phyloP scores from a whole-genome alignment of 805 yeast genomes.

The Metschnikowia lochheadii region DNA sequence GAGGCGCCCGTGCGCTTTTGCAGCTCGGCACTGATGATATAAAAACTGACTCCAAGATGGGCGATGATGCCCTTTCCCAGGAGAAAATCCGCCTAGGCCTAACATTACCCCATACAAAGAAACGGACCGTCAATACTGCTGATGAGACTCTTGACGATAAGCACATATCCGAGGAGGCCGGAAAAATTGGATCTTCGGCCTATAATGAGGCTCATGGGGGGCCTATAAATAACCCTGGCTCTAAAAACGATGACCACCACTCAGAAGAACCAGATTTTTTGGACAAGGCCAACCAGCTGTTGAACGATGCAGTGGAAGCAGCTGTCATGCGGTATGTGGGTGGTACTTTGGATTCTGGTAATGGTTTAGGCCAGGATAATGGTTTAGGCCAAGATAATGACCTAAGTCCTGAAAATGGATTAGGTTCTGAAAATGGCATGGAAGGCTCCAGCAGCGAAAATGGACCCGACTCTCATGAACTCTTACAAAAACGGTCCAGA shows the following conservation, averaged over 20 bases:
- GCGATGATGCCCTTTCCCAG: background rate
- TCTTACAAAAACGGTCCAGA: constrained; percentile 13
- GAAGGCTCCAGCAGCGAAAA: background rate
- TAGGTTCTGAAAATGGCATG: background rate
- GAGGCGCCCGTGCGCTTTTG: constrained; percentile 45
- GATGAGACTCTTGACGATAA: background rate
- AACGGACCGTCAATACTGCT: background rate
- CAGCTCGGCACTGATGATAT: constrained; percentile 33
- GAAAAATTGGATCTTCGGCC: background rate
- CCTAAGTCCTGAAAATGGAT: constrained; percentile 4
- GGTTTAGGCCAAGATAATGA: constrained; percentile 7
- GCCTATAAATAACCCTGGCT: background rate
- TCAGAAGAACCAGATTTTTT: constrained; percentile 9
- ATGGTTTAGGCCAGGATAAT: constrained; percentile 6
- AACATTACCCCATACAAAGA: background rate
- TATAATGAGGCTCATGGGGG: background rate
- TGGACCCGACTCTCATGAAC: constrained; percentile 2
- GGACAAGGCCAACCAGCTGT: constrained; percentile 33
- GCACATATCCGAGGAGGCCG: background rate
- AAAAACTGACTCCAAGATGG: background rate
- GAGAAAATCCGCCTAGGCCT: background rate
- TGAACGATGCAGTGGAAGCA: constrained; percentile 63
- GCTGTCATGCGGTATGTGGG: constrained; percentile 75
- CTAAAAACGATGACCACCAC: constrained; percentile 1
- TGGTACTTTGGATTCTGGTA: constrained; percentile 44